Base-by-base conservation (phyloP, 2,329 filamentous ascomycete species). In the Fusarium guadeloupense region DNA sequence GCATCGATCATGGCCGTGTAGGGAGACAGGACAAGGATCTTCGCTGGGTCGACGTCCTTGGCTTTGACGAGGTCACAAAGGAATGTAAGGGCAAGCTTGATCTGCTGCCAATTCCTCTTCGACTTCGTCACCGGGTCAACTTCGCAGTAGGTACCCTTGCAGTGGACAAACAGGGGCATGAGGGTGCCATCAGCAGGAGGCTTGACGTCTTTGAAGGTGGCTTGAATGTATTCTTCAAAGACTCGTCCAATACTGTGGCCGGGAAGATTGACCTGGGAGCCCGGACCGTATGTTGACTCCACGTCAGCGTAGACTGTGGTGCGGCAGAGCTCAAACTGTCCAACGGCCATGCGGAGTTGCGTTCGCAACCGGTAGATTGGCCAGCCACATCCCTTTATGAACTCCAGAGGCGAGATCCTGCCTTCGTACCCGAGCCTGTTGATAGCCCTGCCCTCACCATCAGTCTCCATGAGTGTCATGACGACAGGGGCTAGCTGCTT, bases 171-270 rank as follows among this genome's bases (percentile, higher is more conserved):
- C 19, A 66, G 9, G 3, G 63, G 59, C 5, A 14, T 12, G 2
- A 67, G 44, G 1, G 28, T 60, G 16, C 48, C 55, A 3, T 19
- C 5, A 1, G 59, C 49, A 1, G 58, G n/a, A 0, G 48, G 16
- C 9, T 20, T 28, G 4, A 55, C 9, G 4, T 16, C 26, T 6
- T 42, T 52, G 17, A 50, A 65, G 19, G 23, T 57, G 2, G 1
- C 12, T 5, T 13, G 20, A 2, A 59, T n/a, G 23, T 48, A 65
- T 0, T 21, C 33, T 23, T 68, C 4, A 52, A 71, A 10, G 73
- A 86, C 4, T 58, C 75, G 13, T 83, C 83, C 9, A 78, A 81
- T 9, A 81, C 83, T 0, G 64, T 88, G 12, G 83, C 82, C 68
- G 81, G 86, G 65, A 79, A 40, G 38, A 14, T 5, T 9, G 23